Base-by-base conservation (phyloP, 2,329 filamentous ascomycete species). In the Colletotrichum higginsianum region DNA sequence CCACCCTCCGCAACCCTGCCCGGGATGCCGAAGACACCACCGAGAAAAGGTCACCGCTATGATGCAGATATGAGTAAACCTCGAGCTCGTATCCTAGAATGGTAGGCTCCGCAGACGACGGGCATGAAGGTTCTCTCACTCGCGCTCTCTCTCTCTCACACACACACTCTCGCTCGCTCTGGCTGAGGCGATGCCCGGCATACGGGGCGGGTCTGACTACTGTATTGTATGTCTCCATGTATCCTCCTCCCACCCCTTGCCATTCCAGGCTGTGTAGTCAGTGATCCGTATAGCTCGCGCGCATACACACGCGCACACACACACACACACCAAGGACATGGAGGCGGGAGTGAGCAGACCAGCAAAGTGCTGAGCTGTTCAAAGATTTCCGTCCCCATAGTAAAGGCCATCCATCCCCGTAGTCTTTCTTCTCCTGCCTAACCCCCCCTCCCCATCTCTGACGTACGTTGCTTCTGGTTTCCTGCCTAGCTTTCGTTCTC, bases 1-100 rank as follows among this genome's bases (percentile, higher is more conserved):
- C 69, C 69, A 71, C 42, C 69, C 69, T 68, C 69, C 69, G 65
- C 50, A 68, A 63, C 69, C 69, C 69, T 71, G 65, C 53, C 18
- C 7, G 55, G 44, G 58, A 62, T 47, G 65, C 68, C 65, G 58
- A 60, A 53, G 42, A 49, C 57, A 16, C 64, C 65, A 71, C 44
- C 52, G 56, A 66, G 26, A 30, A 30, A 30, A 61, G 50, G 68
- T 47, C 68, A 71, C 65, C 68, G 65, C 68, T 64, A 68, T 71
- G 68, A 68, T 71, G 68, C 46, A 71, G 52, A 53, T 23, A 64
- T 60, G 65, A 68, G 69, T 63, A 64, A 68, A 71, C 56, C 30
- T 68, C 58, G 58, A 71, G 69, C 69, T 71, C 69, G 69, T 71
- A 71, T 71, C 69, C 69, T 71, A 71, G 69, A 68, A 64, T 71